Base-by-base conservation (phyloP, 129 eudicot genomes). In the Gnaphalium uliginosum region DNA sequence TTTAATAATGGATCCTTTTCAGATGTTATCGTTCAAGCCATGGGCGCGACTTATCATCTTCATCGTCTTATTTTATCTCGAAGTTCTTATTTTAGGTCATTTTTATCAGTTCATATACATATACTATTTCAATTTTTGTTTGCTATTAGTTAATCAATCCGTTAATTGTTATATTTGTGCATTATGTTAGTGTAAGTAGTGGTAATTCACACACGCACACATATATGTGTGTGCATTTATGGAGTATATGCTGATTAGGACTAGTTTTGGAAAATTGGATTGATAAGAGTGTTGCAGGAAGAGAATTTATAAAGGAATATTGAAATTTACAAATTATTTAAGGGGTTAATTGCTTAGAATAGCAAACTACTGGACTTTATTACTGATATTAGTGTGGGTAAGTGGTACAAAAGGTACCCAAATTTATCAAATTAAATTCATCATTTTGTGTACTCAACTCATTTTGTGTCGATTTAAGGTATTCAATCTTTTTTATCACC, bases 11-110 rank as follows among this genome's bases (percentile, higher is more conserved):
- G 96, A 24, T 80, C 95, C 13, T 95, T 95, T 72, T 91, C 99
- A 15, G 99, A 91, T 77, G 90, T 95, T 58, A 85, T 91, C 63
- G 86, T 95, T 74, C 80, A 89, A 13, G 97, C 97, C 22, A 90
- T 95, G 97, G 97, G 90, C 14, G 85, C 90, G 46, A 83, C 89
- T 66, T 95, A 89, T 67, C 92, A 66, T 68, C 99, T 95, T 58
- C 99, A 95, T 54, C 99, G 99, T 62, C 92, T 95, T 39, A 84
- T 95, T 56, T 88, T 95, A 71, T 95, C 99, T 63, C 93, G 99
- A 8, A 91, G 96, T 79, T 91, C 99, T 68, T 95, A 89, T 66
- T 93, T 93, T 82, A 87, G 98, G 98, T 90, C 5, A 6, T 35
- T 21, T 32, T 56, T 68, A 5, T 37, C 46, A 37, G 1, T 8